Base-by-base conservation (phyloP, 202 grass and related monocot species). In the Panicum hallii region DNA sequence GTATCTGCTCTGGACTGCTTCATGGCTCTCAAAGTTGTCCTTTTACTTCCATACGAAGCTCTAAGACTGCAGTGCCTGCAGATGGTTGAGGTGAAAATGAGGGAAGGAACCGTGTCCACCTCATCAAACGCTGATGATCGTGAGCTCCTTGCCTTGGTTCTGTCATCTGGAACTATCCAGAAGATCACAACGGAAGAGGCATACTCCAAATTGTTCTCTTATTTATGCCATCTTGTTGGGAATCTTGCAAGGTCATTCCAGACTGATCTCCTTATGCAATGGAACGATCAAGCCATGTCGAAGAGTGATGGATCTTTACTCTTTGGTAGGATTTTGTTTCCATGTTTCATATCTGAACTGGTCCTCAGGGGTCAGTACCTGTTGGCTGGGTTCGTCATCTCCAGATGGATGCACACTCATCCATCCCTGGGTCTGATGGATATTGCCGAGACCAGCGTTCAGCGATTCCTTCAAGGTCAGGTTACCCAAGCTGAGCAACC, bases 351-450 rank as follows among this genome's bases (percentile, higher is more conserved):
- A 83, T 96, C 91, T 61, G 88, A 99, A 54, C 54, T 95, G 45
- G 90, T 96, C 67, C 68, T 83, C 41, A 88, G 67, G n/a, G 93
- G 90, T 11, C 90, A 99, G 72, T 75, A 87, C 86, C 76, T 99
- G 36, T 74, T 99, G 60, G 93, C 93, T 12, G 90, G 91, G 65
- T 91, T 96, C 77, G 26, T 94, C 73, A 70, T 99, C 71, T 94
- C 88, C 0, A 92, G 67, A 90, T 99, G 97, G 91, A 99, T 95
- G 93, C 97, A 99, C 79, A 94, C 91, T 1, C 89, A 92, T 58
- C 70, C 86, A 32, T 92, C 86, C 47, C 86, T 99, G 28, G 90
- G 90, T 19, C 70, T 99, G 69, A 81, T 99, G 41, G 96, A 99
- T 90, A 83, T 99, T 3, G 46, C 77, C 0, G 89, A 92, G 62